Evolutionary conservation across 345 rosid genomes (phyloP), one percentile per base, ranked within the genome.

Genomic region (Eucalyptus regnans): DNA sequence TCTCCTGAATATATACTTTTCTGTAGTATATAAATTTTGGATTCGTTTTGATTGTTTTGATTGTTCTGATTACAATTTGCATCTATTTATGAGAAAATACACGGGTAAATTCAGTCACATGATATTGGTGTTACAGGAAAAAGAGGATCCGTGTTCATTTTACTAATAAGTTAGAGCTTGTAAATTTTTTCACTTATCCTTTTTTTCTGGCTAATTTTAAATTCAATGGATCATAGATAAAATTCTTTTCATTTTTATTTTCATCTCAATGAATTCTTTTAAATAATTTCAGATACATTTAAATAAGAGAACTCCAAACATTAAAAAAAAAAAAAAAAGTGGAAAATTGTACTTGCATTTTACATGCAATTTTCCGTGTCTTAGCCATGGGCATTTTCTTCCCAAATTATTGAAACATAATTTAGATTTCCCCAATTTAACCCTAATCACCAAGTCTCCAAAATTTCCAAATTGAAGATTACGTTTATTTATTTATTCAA

Each of bases 171-270:
- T 52, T 52, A 62, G 71, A 62, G 71, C 37, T 62, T 29, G 31
- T 29, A 29, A 4, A 13, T 9, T 1, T 62, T 23, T 0, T 29
- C 17, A 29, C 71, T 11, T 0, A 0, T 29, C 17, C 8, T 6
- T 62, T 62, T 62, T 62, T 29, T 29, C 8, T 0, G 8, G 18
- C 31, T 13, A 62, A 62, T 62, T 62, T 13, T 14, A 62, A 62
- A 62, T 62, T 62, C 4, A 62, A 1, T 13, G 33, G 71, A 62
- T 62, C 18, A 3, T 29, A 29, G 37, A 62, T 62, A 12, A 62
- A 29, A 62, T 29, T 62, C 13, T 29, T 62, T 62, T 27, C 9
- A 7, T 62, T 62, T 62, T 29, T 6, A 62, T 62, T 62, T 29
- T 62, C 17, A 29, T 62, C 37, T 13, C 37, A 62, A 29, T 29